These are phyloP conservation scores for Chlamydomonas incerta DNA, from an alignment of 139 green algal species.

Conservation along the genomic window DNA sequence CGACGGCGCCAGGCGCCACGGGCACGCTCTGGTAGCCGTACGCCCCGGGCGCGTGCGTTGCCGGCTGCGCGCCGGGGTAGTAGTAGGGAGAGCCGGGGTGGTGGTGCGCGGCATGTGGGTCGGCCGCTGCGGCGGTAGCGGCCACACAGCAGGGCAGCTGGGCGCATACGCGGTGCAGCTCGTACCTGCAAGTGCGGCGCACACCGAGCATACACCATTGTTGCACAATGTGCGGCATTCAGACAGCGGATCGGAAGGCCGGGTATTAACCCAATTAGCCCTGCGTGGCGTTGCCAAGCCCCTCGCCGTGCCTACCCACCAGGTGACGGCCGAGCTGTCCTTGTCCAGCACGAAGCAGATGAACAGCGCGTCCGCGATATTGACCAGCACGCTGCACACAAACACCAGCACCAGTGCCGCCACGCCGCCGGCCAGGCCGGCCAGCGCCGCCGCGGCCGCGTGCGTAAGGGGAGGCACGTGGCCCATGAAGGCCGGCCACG, in stretches of 20 bases:
- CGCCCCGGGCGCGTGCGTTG: background rate
- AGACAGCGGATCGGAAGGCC: no score
- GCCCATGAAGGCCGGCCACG: background rate
- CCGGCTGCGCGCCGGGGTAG: background rate
- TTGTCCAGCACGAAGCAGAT: constrained; percentile 23
- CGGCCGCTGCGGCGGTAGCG: background rate
- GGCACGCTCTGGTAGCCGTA: background rate
- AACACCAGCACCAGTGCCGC: constrained; percentile 27
- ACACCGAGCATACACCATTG: background rate
- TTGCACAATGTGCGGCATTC: no score
- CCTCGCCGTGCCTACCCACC: background rate
- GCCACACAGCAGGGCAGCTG: constrained; percentile 18
- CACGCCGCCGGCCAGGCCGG: background rate
- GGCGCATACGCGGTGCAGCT: constrained; percentile 3
- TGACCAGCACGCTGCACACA: constrained; percentile 8
- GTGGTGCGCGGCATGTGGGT: background rate
- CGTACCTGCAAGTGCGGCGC: background rate
- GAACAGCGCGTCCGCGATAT: constrained; percentile 31
- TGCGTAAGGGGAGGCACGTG: background rate
- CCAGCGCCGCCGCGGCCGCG: constrained; percentile 12
- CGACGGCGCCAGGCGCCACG: background rate
- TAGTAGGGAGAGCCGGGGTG: background rate
- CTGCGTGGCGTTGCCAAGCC: no score
- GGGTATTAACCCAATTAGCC: no score
- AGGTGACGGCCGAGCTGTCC: background rate